These are phyloP conservation scores for Claviceps citrina DNA, from an alignment of 2,329 filamentous ascomycete genomes.

Conservation along the genomic window DNA sequence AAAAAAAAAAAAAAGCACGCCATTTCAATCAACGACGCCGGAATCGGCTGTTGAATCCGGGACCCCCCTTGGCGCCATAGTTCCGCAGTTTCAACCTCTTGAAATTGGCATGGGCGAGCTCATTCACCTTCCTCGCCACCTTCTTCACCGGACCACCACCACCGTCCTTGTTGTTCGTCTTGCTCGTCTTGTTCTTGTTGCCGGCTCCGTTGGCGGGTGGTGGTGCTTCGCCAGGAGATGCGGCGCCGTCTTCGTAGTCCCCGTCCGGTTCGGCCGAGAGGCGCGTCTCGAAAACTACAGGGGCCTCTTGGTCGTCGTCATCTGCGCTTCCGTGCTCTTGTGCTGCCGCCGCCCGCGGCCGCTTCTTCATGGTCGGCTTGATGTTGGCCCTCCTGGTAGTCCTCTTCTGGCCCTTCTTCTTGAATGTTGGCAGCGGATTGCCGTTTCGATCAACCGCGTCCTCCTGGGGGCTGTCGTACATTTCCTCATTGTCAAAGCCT, in stretches of 20 bases:
- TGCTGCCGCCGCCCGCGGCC: conserved; percentile 22
- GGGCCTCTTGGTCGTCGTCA: conserved; percentile 18
- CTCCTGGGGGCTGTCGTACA: conserved; percentile 40
- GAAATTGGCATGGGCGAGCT: conserved; percentile 51
- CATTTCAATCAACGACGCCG: conserved; percentile 27
- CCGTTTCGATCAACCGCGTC: conserved; percentile 39
- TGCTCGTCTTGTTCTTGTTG: conserved; percentile 15
- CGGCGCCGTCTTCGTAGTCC: conserved; percentile 7
- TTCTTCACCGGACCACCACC: conserved; percentile 34
- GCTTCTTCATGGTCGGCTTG: conserved; percentile 34
- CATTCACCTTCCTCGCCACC: conserved; percentile 44
- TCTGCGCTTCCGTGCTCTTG: conserved; percentile 14
- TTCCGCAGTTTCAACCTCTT: conserved; percentile 49
- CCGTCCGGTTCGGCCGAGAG: conserved; percentile 8
- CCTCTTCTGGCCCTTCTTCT: conserved; percentile 74
- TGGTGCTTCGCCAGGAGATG: conserved; percentile 8
- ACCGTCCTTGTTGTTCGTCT: conserved; percentile 21
- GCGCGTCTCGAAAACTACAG: conserved; percentile 18
- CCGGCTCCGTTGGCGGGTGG: conserved; percentile 11
- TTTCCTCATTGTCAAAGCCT: conserved; percentile 47
- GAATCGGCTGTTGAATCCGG: conserved; percentile 42
- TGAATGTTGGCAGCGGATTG: conserved; percentile 48
- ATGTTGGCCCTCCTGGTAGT: conserved; percentile 57
- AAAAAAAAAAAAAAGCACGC: not conserved
- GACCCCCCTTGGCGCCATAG: conserved; percentile 44